Base-by-base conservation (phyloP, 2,329 filamentous ascomycete species). In the Botrytis tulipae region DNA sequence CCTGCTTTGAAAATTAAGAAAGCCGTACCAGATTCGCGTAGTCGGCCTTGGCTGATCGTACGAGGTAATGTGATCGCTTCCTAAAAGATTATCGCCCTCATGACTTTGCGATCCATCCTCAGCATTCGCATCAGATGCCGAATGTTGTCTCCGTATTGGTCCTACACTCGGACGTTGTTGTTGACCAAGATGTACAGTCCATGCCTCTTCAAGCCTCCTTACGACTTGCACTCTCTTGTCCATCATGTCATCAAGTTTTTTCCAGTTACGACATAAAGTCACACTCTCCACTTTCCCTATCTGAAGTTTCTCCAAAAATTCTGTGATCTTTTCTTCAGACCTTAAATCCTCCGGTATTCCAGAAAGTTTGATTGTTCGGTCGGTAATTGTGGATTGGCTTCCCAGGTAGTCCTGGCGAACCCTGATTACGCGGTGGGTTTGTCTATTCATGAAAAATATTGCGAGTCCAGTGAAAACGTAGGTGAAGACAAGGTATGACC, bases 401-500 rank as follows among this genome's bases (percentile, higher is more conserved):
- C 96, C 96, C 16, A 99, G 87, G 80, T 98, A 99, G 74, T 94
- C 90, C 82, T 99, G 96, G 37, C 96, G 87, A 44, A 95, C 88
- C 73, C 91, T 89, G 76, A 98, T 97, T 70, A 99, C 92, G 74
- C 90, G 92, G 77, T 92, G 89, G 0, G 96, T 98, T 83, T 97
- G 92, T 60, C 88, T 87, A 74, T 95, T 90, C 78, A 98, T 90
- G 77, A 95, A 88, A 81, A 95, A 97, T 20, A 98, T 85, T 0
- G 93, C 92, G 60, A 98, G 83, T 2, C 86, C 89, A 9, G 92
- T 95, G 82, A 98, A 99, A 69, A 98, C 87, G 84, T 98, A 99
- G 1, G 94, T 93, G 79, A 99, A 99, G n/a, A 93, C 86, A 22
- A 97, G 88, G 80, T 98, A 98, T 79, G 95, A 93, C 94, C 95